Base-by-base conservation (phyloP, 2,329 filamentous ascomycete species). In the Aspergillus sp. region DNA sequence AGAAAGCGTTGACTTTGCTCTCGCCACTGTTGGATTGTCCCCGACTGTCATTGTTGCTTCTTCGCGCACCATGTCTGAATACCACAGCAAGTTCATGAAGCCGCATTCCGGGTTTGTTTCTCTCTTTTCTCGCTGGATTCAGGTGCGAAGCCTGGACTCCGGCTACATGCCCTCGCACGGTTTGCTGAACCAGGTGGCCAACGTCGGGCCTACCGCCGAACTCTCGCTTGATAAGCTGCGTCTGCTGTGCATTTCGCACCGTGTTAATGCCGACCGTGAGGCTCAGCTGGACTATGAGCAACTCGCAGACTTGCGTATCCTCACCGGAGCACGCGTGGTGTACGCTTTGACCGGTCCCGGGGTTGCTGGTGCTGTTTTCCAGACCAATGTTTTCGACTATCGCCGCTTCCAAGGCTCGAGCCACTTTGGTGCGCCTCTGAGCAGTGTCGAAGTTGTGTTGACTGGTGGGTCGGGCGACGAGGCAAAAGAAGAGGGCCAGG, bases 331-430 rank as follows among this genome's bases (percentile, higher is more conserved):
- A 1, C 86, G 92, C 54, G 82, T 97, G 59, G 83, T 96, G 54
- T 96, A 98, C 75, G 93, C 92, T 3, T 82, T 99, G 57, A 90
- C 92, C 17, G 88, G 90, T 0, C 82, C 91, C 23, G 86, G 86
- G 62, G 90, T 98, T n/a, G 94, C 93, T 2, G 95, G 95, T 39
- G 89, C 93, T 0, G 86, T 96, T n/a, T 82, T 89, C 1, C 94
- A 98, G 78, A 96, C 91, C 7, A 88, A 91, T 62, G 83, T 93
- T 41, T 96, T 91, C 71, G 94, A 98, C 73, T 98, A 98, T 75
- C 83, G 94, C 52, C 77, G 77, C 38, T 74, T 76, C 17, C 63
- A 66, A 11, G 77, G 76, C 48, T 77, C 79, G 49, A 81, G 77
- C 60, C 92, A 96, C 74, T 96, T 98, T 71, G 95, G 95, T 3